Base-by-base conservation (phyloP, 768 basidiomycete genomes). In the Lactarius deliciosus region DNA sequence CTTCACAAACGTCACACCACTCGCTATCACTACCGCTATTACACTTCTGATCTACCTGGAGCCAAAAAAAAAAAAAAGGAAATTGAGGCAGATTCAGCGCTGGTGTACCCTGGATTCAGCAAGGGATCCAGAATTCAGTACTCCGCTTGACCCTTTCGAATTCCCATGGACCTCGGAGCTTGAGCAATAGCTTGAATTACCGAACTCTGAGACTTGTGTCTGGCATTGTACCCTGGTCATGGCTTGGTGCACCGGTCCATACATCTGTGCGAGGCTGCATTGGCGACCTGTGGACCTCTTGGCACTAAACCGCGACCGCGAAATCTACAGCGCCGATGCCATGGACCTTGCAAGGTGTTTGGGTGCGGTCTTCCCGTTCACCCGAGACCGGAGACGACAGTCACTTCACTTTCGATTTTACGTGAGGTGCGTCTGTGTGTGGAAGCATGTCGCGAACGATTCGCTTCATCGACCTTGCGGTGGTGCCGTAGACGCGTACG, bases 221-320 rank as follows among this genome's bases (percentile, higher is more conserved):
- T 38, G 36, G 36, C 11, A 38, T 38, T 38, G 36, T 11, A 38
- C 11, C 36, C 36, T 7, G 20, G 65, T 69, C 22, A 63, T 63
- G 68, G 20, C 56, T 30, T 59, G 65, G 61, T 62, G 38, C 64
- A 15, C 64, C 60, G n/a, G n/a, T n/a, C 22, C 63, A 38, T 10
- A 69, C 40, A 54, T 66, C 22, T 57, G 60, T 8, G 68, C n/a
- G n/a, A 60, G 64, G 20, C 22, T 68, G n/a, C 64, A 60, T 13
- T 59, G 68, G 68, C 47, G 57, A 28, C 64, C 68, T 11, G 64
- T 66, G 45, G 64, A 62, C 18, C 68, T 18, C 45, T 69, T 18
- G 68, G 57, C 11, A 69, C n/a, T 66, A n/a, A 66, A 69, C 40
- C 53, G 53, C 22, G 68, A 69, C 53, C 61, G 41, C 25, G 57